Base-by-base conservation (phyloP, 768 basidiomycete species). In the Lentinula raphanica region DNA sequence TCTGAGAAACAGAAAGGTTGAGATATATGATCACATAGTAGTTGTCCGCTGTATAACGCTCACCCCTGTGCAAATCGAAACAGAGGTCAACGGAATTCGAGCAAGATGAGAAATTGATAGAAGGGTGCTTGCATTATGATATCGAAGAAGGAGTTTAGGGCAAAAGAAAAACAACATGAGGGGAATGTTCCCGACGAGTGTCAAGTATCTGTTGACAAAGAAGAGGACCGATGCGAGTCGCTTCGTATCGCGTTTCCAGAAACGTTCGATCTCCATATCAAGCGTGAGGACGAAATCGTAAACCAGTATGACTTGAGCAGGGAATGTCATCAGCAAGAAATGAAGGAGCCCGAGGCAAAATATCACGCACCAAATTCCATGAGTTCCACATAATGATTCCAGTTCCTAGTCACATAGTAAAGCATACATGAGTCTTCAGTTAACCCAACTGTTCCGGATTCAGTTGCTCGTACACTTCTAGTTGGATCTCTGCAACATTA, bases 231-330 rank as follows among this genome's bases (percentile, higher is more conserved):
- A 8, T n/a, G 38, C 25, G 5, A 50, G 17, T 39, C 36, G 25
- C 19, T 44, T 58, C 1, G 21, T 21, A 29, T 32, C 15, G 12
- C 35, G 49, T 21, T 32, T 17, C 58, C 58, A 58, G 19, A 50
- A 58, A 15, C 29, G 36, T 38, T 51, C 49, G 1, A 51, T 35
- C 36, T 58, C 58, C 5, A 35, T 7, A 3, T 29, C 35, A n/a
- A 58, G 21, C 4, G 58, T 50, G 15, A 58, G 23, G 38, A 58
- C 9, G 21, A 21, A 58, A 17, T 58, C 58, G n/a, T 58, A 60
- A 12, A 40, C 19, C 11, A 60, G 28, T 4, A 49, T 46, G 4
- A 57, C 56, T 57, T n/a, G n/a, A 40, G 19, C 7, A 17, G 39
- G 19, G 17, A 40, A n/a, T n/a, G n/a, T n/a, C n/a, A n/a, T n/a